Percentiles rank a stretch among this genome's conserved stretches.
Conservation (phyloP, 192 early-diverging fungal species). For the Coemansia sp. region DNA sequence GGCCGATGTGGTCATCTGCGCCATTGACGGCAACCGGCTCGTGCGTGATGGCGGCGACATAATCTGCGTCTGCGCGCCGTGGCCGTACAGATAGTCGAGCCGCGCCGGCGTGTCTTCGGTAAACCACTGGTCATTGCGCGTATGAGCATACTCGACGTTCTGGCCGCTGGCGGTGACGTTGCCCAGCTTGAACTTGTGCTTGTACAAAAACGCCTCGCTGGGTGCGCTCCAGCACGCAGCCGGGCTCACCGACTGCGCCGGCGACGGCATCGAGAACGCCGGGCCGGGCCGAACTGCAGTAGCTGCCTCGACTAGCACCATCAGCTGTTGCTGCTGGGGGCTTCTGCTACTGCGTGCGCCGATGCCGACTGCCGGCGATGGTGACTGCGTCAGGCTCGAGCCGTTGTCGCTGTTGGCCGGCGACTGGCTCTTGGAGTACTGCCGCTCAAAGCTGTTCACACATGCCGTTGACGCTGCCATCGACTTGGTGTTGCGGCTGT, state of each 20-base stretch:
- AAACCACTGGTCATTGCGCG: slow-evolving; percentile 52
- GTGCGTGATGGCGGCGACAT: slow-evolving; percentile 13
- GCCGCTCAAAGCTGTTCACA: slow-evolving; percentile 15
- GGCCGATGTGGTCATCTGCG: slow-evolving; percentile 3
- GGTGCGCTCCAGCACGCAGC: not conserved
- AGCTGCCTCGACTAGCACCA: slow-evolving; percentile 40
- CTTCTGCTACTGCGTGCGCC: slow-evolving; percentile 5
- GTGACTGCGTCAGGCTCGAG: slow-evolving; percentile 1
- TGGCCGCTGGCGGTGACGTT: slow-evolving; percentile 6
- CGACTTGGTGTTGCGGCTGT: slow-evolving; percentile 50
- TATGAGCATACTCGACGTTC: slow-evolving; percentile 28
- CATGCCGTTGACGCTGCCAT: slow-evolving; percentile 26
- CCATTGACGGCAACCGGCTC: slow-evolving; percentile 1
- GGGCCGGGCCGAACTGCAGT: slow-evolving; percentile 18
- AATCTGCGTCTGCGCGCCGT: not conserved
- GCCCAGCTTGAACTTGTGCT: slow-evolving; percentile 3
- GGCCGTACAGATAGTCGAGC: slow-evolving; percentile 41
- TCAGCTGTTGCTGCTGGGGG: slow-evolving; percentile 27
- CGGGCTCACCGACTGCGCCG: not conserved
- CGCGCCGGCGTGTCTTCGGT: slow-evolving; percentile 22
- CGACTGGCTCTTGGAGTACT: slow-evolving; percentile 31
- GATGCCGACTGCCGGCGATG: not conserved
- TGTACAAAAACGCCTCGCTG: not conserved
- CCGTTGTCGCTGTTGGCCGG: slow-evolving; percentile 11
- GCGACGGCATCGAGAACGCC: not conserved